Evolutionary conservation across 768 basidiomycete genomes (phyloP).

Genomic region (Tricholoma matsutake): DNA sequence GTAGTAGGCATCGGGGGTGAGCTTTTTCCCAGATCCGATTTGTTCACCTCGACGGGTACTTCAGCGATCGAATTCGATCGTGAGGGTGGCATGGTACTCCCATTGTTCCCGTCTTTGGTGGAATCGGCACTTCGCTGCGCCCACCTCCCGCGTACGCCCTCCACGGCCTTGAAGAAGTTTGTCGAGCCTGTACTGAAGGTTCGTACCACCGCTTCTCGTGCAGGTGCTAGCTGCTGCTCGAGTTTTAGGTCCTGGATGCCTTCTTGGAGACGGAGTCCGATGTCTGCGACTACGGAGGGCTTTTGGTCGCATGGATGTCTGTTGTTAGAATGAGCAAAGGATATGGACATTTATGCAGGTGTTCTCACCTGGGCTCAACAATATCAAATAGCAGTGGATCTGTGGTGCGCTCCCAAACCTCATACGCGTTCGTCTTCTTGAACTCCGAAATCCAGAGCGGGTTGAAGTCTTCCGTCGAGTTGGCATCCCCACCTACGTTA

Average conservation of each 20-base stretch:
- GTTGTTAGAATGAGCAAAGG: not conserved
- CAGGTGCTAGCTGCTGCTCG: constrained; percentile 91
- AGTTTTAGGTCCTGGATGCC: constrained; percentile 92
- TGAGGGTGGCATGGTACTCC: constrained; percentile 10
- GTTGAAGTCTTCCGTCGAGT: constrained; percentile 77
- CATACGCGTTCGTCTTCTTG: constrained; percentile 81
- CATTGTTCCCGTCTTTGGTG: not conserved
- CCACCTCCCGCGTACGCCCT: constrained; percentile 82
- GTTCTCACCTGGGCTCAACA: constrained; percentile 78
- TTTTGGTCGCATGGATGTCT: constrained; percentile 95
- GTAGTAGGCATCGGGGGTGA: constrained; percentile 4
- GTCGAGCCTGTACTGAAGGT: constrained; percentile 74
- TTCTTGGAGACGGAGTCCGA: constrained; percentile 88
- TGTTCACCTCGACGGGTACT: constrained; percentile 35
- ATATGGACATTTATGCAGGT: not conserved
- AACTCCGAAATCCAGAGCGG: constrained; percentile 87
- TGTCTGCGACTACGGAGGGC: constrained; percentile 85
- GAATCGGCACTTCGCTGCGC: constrained; percentile 23
- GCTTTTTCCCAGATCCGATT: constrained; percentile 21
- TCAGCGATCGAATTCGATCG: constrained; percentile 30
- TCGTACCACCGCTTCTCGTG: constrained; percentile 82
- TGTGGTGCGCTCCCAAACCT: constrained; percentile 87
- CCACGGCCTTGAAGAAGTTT: constrained; percentile 85
- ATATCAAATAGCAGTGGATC: constrained; percentile 95
- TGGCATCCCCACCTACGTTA: constrained; percentile 49